Evolutionary conservation across 1,284 basidiomycete genomes (phyloP).

Genomic region (Ganoderma sp.): DNA sequence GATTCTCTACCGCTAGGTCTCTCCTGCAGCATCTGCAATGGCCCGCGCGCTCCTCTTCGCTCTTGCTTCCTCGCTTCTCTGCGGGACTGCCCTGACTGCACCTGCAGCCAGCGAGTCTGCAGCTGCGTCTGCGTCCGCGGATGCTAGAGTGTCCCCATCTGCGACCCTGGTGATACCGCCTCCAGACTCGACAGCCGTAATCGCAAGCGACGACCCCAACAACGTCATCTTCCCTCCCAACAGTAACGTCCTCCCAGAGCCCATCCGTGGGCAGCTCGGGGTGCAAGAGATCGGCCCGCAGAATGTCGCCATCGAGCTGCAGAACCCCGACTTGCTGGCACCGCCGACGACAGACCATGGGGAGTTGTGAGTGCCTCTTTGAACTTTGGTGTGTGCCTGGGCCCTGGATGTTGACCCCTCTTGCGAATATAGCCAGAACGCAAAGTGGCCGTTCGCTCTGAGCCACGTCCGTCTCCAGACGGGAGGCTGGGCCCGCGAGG

Average conservation of each 20-base stretch:
- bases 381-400: not conserved
- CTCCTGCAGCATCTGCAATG: slow-evolving; percentile 19
- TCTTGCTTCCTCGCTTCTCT: slow-evolving; percentile 16
- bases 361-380: slow-evolving; percentile 51
- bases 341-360: slow-evolving; percentile 72
- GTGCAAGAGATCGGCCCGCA: slow-evolving; percentile 61
- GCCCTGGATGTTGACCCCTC: not conserved
- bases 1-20: not conserved
- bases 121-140: not conserved
- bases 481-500: slow-evolving; percentile 75
- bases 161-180: slow-evolving; percentile 7
- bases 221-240: slow-evolving; percentile 43
- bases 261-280: slow-evolving; percentile 53
- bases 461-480: slow-evolving; percentile 73
- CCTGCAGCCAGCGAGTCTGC: slow-evolving; percentile 17
- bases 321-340: slow-evolving; percentile 68
- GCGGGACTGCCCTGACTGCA: slow-evolving; percentile 17
- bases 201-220: slow-evolving; percentile 59
- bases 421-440: slow-evolving; percentile 50
- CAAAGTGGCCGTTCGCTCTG: slow-evolving; percentile 74
- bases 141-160: slow-evolving; percentile 2
- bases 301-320: slow-evolving; percentile 55
- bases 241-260: slow-evolving; percentile 38
- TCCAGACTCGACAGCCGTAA: slow-evolving; percentile 47
- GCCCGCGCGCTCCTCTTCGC: slow-evolving; percentile 22